Conservation (phyloP, 2,329 filamentous ascomycete species). For the Penicillium expansum region DNA sequence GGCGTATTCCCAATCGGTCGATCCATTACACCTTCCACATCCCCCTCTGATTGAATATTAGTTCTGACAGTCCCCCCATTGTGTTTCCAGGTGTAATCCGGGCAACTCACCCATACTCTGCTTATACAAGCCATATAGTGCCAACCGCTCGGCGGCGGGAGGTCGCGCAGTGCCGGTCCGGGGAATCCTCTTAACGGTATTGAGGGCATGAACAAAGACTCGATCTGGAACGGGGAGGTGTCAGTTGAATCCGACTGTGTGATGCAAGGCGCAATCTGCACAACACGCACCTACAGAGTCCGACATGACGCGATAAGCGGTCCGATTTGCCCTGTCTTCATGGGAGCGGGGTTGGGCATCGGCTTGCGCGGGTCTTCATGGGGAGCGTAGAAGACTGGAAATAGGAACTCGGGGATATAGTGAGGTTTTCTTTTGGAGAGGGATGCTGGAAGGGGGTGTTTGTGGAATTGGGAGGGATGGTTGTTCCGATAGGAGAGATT, state of each 20-base stretch:
- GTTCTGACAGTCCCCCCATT: not conserved
- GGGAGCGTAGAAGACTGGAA: slow-evolving; percentile 14
- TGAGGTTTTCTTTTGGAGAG: not conserved
- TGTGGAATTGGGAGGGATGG: not conserved
- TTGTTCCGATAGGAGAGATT: slow-evolving; percentile 1
- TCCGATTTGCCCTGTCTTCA: slow-evolving; percentile 30
- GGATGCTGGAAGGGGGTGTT: not conserved
- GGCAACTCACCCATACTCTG: slow-evolving; percentile 74
- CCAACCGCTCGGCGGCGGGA: slow-evolving; percentile 77
- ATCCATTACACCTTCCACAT: slow-evolving; percentile 92
- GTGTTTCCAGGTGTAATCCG: not conserved
- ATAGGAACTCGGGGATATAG: not conserved
- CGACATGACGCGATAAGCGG: slow-evolving; percentile 38
- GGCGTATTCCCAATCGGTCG: slow-evolving; percentile 60
- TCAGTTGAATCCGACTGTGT: slow-evolving; percentile 2
- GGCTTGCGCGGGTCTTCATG: slow-evolving; percentile 29
- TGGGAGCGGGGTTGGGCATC: slow-evolving; percentile 33
- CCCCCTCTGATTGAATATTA: slow-evolving; percentile 63
- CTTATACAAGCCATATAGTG: slow-evolving; percentile 97
- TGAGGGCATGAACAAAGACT: slow-evolving; percentile 97
- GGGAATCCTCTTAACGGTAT: slow-evolving; percentile 96
- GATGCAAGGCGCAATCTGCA: not conserved
- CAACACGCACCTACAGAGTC: slow-evolving; percentile 46
- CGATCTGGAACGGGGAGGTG: slow-evolving; percentile 62
- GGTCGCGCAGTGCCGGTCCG: slow-evolving; percentile 89